phyloP scores from a whole-genome alignment of 2,329 filamentous ascomycete species.

The Metarhizium humberi region DNA sequence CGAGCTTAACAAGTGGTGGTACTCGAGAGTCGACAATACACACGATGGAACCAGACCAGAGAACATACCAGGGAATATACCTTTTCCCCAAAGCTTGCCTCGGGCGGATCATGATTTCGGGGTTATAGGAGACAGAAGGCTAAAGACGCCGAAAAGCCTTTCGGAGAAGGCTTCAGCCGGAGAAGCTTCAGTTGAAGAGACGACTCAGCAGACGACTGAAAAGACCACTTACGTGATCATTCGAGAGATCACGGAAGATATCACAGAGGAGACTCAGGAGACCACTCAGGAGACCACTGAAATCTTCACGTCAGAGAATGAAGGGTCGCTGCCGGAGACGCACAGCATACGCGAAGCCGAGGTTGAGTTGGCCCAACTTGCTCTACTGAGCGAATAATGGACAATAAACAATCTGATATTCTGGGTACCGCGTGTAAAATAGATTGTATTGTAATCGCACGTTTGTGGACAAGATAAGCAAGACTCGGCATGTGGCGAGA shows the following conservation, averaged over 20 bases:
- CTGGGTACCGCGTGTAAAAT: background rate
- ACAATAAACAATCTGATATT: background rate
- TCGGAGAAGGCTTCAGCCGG: background rate
- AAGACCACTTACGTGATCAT: too few species aligned
- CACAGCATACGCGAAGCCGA: background rate
- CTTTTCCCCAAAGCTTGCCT: background rate
- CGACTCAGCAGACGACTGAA: background rate
- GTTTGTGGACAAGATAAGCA: background rate
- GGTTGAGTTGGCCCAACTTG: background rate
- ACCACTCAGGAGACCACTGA: background rate
- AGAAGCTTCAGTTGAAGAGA: background rate
- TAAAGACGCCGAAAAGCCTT: background rate
- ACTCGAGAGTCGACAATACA: slow-evolving; percentile 3
- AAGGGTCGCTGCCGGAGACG: slow-evolving; percentile 1
- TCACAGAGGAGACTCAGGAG: too few species aligned
- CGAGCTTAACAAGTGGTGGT: slow-evolving; percentile 7
- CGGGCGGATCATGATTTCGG: background rate
- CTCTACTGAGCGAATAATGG: background rate
- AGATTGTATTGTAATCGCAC: background rate
- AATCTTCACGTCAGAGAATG: background rate
- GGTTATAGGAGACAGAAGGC: slow-evolving; percentile 3
- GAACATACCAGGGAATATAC: background rate
- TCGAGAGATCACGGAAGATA: too few species aligned
- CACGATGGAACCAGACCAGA: too few species aligned
- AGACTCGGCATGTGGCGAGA: background rate